phyloP scores from a whole-genome alignment of 129 eudicot species.

The Centella asiatica region DNA sequence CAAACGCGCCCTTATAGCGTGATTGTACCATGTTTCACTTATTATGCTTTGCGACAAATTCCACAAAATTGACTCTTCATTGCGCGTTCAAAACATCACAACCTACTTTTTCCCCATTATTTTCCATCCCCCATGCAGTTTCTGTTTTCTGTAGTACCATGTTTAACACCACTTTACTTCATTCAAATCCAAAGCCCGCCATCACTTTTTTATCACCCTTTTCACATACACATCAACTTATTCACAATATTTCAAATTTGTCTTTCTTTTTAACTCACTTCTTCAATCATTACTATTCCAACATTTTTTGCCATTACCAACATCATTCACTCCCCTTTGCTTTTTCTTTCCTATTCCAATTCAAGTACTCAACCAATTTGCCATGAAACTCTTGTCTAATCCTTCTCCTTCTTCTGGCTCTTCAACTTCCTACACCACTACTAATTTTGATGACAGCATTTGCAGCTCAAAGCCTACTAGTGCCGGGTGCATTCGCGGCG shows the following conservation, averaged over 20 bases:
- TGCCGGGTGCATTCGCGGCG: slow-evolving; percentile 34
- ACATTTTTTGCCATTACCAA: slow-evolving; percentile 11
- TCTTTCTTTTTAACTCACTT: background rate
- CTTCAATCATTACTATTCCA: slow-evolving; percentile 12
- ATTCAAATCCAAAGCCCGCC: slow-evolving; percentile 75
- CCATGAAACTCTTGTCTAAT: slow-evolving; percentile 35
- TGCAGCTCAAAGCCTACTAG: slow-evolving; percentile 13
- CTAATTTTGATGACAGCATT: slow-evolving; percentile 8
- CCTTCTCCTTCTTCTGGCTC: slow-evolving; percentile 48
- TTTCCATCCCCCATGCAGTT: slow-evolving; percentile 2
- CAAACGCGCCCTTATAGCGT: slow-evolving; percentile 13
- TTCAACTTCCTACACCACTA: slow-evolving; percentile 26
- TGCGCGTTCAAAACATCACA: slow-evolving; percentile 31
- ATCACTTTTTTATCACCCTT: slow-evolving; percentile 19
- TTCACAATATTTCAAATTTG: slow-evolving; percentile 15
- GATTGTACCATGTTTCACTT: background rate
- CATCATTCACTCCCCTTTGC: background rate
- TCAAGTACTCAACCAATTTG: background rate
- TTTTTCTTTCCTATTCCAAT: background rate
- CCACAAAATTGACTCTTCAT: slow-evolving; percentile 23
- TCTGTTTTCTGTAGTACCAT: background rate
- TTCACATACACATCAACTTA: background rate
- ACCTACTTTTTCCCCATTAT: background rate
- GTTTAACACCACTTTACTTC: background rate
- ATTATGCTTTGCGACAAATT: background rate